These are phyloP conservation scores for Podila clonocystis DNA, from an alignment of 192 early-diverging fungal genomes.

Conservation along the genomic window DNA sequence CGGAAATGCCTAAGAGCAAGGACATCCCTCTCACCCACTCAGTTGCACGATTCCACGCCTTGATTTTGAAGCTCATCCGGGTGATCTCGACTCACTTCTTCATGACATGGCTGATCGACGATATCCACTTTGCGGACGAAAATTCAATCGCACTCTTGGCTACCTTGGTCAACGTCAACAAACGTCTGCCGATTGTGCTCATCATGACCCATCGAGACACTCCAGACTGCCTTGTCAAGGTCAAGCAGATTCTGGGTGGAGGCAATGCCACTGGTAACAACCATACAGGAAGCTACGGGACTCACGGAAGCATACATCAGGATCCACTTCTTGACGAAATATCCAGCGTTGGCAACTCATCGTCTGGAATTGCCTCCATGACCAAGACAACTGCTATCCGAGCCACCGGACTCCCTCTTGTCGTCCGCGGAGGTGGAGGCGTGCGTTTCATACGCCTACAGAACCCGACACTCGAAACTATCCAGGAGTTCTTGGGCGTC, in stretches of 20 bases:
- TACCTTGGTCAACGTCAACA: slow-evolving; percentile 38
- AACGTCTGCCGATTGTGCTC: slow-evolving; percentile 38
- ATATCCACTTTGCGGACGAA: slow-evolving; percentile 47
- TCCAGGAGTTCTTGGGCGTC: slow-evolving; percentile 33
- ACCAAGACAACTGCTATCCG: slow-evolving; percentile 20
- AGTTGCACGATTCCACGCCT: slow-evolving; percentile 32
- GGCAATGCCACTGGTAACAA: slow-evolving; percentile 3
- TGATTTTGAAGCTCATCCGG: slow-evolving; percentile 42
- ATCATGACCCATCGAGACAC: slow-evolving; percentile 46
- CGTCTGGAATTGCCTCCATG: slow-evolving; percentile 4
- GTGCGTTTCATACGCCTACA: slow-evolving; percentile 40
- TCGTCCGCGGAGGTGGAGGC: slow-evolving; percentile 40
- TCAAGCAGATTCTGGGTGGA: slow-evolving; percentile 44
- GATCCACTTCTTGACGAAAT: slow-evolving; percentile 36
- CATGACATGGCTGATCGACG: slow-evolving; percentile 51
- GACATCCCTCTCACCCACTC: slow-evolving; percentile 30
- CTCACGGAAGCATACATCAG: slow-evolving; percentile 11
- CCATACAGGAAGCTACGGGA: slow-evolving; percentile 7
- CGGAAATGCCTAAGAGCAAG: slow-evolving; percentile 23
- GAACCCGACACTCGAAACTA: slow-evolving; percentile 21
- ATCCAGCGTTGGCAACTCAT: not conserved
- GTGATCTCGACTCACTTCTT: slow-evolving; percentile 52
- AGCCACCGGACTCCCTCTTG: slow-evolving; percentile 15
- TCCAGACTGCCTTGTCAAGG: slow-evolving; percentile 27
- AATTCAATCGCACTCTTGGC: slow-evolving; percentile 39